Conservation (phyloP, 2,329 filamentous ascomycete species). For the Exophiala aquamarina region DNA sequence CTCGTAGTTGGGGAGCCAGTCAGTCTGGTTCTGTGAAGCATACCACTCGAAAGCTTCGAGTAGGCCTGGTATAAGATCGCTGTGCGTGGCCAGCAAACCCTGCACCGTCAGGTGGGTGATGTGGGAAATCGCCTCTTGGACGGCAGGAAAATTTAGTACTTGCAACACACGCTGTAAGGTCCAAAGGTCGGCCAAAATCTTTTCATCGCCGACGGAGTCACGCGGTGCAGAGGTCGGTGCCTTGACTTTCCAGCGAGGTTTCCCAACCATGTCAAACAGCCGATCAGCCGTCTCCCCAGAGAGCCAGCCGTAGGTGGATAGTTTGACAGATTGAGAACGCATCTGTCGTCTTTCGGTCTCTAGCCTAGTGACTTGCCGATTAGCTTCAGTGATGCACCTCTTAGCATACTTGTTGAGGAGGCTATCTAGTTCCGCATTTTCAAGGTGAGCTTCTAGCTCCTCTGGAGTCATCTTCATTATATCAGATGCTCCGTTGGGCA, state of each 20-base stretch:
- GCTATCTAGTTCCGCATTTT: constrained; percentile 84
- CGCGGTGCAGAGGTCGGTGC: neutral
- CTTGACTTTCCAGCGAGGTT: neutral
- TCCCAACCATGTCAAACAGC: constrained; percentile 62
- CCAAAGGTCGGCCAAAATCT: constrained; percentile 79
- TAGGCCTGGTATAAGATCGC: constrained; percentile 77
- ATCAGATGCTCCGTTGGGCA: neutral
- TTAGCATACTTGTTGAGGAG: constrained; percentile 80
- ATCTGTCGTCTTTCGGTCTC: constrained; percentile 84
- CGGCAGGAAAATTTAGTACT: constrained; percentile 67
- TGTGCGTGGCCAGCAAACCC: constrained; percentile 52
- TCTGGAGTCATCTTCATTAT: constrained; percentile 70
- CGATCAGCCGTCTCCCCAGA: constrained; percentile 74
- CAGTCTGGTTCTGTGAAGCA: constrained; percentile 68
- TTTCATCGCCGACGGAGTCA: constrained; percentile 13
- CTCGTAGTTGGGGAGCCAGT: constrained; percentile 73
- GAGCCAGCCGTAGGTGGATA: constrained; percentile 77
- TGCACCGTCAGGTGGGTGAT: constrained; percentile 67
- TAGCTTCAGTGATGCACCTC: constrained; percentile 76
- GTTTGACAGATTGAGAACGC: constrained; percentile 70
- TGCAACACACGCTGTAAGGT: constrained; percentile 72
- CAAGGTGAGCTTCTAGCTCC: constrained; percentile 84
- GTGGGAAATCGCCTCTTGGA: constrained; percentile 64
- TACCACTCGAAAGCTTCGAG: constrained; percentile 90
- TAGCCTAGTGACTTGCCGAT: constrained; percentile 72